Percentiles rank a stretch among this genome's conserved stretches.
Conservation (phyloP, 2,329 filamentous ascomycete species). For the Phaeophleospora eucalypticola region DNA sequence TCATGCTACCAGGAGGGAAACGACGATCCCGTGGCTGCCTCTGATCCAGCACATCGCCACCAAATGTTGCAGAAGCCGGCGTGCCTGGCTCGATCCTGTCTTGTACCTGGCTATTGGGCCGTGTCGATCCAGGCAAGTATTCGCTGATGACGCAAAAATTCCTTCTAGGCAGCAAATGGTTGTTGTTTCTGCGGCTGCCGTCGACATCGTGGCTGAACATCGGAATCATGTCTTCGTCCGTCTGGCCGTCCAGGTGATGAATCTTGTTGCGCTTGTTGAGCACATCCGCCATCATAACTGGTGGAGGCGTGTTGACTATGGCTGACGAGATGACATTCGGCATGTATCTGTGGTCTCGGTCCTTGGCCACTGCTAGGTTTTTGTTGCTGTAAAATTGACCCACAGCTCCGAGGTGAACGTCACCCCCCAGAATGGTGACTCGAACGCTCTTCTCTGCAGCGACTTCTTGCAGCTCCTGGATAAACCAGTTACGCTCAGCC, state of each 20-base stretch:
- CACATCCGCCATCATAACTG: slow-evolving; percentile 82
- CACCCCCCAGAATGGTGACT: slow-evolving; percentile 86
- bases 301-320: slow-evolving; percentile 87
- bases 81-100: slow-evolving; percentile 8
- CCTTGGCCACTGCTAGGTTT: slow-evolving; percentile 70
- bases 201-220: slow-evolving; percentile 88
- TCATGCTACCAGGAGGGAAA: slow-evolving; percentile 32
- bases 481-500: slow-evolving; percentile 75
- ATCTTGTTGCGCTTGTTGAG: slow-evolving; percentile 87
- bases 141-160: slow-evolving; percentile 94
- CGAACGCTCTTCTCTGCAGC: slow-evolving; percentile 89
- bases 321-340: slow-evolving; percentile 91
- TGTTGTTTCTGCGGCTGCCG: slow-evolving; percentile 86
- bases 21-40: slow-evolving; percentile 13
- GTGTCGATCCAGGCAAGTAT: slow-evolving; percentile 75
- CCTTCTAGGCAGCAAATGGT: slow-evolving; percentile 76
- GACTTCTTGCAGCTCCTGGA: slow-evolving; percentile 88
- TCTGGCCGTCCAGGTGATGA: slow-evolving; percentile 63
- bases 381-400: slow-evolving; percentile 95
- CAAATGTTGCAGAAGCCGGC: slow-evolving; percentile 12
- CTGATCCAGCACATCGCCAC: slow-evolving; percentile 6
- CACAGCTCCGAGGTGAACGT: slow-evolving; percentile 87
- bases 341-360: slow-evolving; percentile 94
- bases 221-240: slow-evolving; percentile 93
- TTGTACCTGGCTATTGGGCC: slow-evolving; percentile 60